These are phyloP conservation scores for Candolleomyces eurysporus DNA, from an alignment of 768 basidiomycete genomes.

Conservation along the genomic window DNA sequence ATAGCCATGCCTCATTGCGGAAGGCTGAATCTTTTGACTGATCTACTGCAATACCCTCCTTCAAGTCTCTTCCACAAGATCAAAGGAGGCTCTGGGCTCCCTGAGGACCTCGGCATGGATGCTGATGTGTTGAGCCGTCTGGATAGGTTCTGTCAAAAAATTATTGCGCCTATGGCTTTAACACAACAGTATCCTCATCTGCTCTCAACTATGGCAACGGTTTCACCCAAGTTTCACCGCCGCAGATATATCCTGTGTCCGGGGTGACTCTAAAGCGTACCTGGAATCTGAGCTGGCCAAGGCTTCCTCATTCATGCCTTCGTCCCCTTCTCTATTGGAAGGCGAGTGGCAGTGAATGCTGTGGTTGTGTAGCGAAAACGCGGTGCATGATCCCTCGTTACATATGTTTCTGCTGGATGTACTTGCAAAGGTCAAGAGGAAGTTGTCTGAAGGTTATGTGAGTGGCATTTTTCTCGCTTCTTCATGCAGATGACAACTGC, in stretches of 20 bases:
- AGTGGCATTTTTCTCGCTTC: slow-evolving; percentile 23
- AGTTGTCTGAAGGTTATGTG: slow-evolving; percentile 59
- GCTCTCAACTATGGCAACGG: slow-evolving; percentile 52
- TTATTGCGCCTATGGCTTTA: not conserved
- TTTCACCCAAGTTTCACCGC: slow-evolving; percentile 64
- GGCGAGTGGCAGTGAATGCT: slow-evolving; percentile 69
- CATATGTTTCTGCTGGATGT: slow-evolving; percentile 55
- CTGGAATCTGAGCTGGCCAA: slow-evolving; percentile 62
- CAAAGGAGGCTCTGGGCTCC: slow-evolving; percentile 70
- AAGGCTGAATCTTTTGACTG: slow-evolving; percentile 81
- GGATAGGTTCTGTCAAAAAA: slow-evolving; percentile 25
- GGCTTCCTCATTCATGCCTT: slow-evolving; percentile 26
- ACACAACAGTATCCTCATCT: slow-evolving; percentile 57
- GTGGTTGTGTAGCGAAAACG: slow-evolving; percentile 58
- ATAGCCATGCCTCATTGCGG: slow-evolving; percentile 85
- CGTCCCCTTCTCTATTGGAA: slow-evolving; percentile 54
- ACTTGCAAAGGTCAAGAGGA: slow-evolving; percentile 57
- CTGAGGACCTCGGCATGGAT: slow-evolving; percentile 61
- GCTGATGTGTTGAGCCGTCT: slow-evolving; percentile 92
- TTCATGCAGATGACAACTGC: slow-evolving; percentile 34
- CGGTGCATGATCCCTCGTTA: slow-evolving; percentile 56
- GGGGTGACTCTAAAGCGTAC: slow-evolving; percentile 55
- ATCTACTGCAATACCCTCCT: slow-evolving; percentile 65
- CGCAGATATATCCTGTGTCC: slow-evolving; percentile 47
- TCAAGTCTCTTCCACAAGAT: slow-evolving; percentile 84